Percentiles rank a stretch among this genome's conserved stretches.
Conservation (phyloP, 2,329 filamentous ascomycete genomes). For the Cylindrodendrum hubeiense region DNA sequence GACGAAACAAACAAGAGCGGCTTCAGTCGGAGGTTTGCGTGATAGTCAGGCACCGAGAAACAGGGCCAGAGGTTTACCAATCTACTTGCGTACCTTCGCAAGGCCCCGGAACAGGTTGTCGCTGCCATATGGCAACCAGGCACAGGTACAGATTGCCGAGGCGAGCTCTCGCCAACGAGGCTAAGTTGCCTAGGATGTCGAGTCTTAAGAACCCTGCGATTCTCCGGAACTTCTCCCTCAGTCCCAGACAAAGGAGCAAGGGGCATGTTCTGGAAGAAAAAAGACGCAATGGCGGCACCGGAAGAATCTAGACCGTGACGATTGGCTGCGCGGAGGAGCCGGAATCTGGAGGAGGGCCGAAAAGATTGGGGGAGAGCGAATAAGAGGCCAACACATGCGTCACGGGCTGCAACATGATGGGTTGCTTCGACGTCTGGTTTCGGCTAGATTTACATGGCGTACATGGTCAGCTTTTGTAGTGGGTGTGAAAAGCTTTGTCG, state of each 20-base stretch:
- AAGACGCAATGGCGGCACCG: slow-evolving; percentile 23
- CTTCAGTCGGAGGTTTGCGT: slow-evolving; percentile 9
- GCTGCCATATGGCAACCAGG: slow-evolving; percentile 28
- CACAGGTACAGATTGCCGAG: slow-evolving; percentile 24
- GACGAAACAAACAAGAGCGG: slow-evolving; percentile 16
- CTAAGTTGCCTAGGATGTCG: neutral
- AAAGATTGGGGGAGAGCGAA: slow-evolving; percentile 30
- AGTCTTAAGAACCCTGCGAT: slow-evolving; percentile 14
- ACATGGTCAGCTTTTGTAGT: slow-evolving; percentile 32
- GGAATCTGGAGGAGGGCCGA: slow-evolving; percentile 27
- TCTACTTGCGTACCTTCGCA: neutral
- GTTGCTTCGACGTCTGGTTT: slow-evolving; percentile 29
- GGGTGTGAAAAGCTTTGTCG: slow-evolving; percentile 18
- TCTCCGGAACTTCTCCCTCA: slow-evolving; percentile 7
- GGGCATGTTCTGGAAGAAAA: slow-evolving; percentile 30
- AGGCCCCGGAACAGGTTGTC: neutral
- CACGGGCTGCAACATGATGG: slow-evolving; percentile 36
- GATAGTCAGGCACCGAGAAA: slow-evolving; percentile 31
- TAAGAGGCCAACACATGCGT: slow-evolving; percentile 40
- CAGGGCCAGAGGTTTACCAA: slow-evolving; percentile 1
- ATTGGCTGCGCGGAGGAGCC: slow-evolving; percentile 33
- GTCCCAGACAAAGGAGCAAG: neutral
- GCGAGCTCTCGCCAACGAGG: slow-evolving; percentile 12
- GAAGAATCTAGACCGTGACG: slow-evolving; percentile 15
- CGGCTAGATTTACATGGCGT: slow-evolving; percentile 30